Evolutionary conservation across 352 stramenopile genomes (phyloP), one percentile per base, ranked within the genome.

Genomic region (Phytopythium oedochilum): DNA sequence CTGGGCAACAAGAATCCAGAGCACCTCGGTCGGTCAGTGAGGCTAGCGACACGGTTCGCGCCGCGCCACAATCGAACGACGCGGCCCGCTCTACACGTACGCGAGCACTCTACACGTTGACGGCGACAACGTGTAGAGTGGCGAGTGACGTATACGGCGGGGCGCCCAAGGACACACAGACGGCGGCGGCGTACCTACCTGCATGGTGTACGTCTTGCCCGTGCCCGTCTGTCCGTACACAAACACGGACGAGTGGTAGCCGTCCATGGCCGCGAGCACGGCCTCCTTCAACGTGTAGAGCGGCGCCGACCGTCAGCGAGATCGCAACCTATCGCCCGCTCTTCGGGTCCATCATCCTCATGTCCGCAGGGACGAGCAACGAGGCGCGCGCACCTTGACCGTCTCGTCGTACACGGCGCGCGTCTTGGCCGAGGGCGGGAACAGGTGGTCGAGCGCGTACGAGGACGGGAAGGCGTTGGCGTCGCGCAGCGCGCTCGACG

Each of bases 201-300:
- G 71, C 82, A 92, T 89, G 2, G 82, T 92, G 61, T 89, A 82
- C 54, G 82, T 92, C 69, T 92, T 92, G 64, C 83, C 83, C 28
- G 89, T 96, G 47, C 78, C 77, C 2, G 88, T 96, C 73, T 97
- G 89, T n/a, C 89, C 89, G 59, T 97, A 97, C n/a, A 93, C 67
- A 55, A 97, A 95, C 25, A 97, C 83, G 17, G 83, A 88, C 53
- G 83, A 89, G 65, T 94, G 82, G 63, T 90, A 92, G 42, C 86
- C 86, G 9, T 91, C 71, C 28, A 89, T 80, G 11, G 77, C 72
- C 5, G 81, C 80, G 39, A 79, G 66, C 47, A 94, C 88, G 22
- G 68, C 77, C 59, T 89, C 78, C 70, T 86, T 52, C 15, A 52
- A 52, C 45, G 28, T 45, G 39, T 28, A 45, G 38, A 23, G 39